Conservation (phyloP, 2,329 filamentous ascomycete genomes). For the Colletotrichum spinosum region DNA sequence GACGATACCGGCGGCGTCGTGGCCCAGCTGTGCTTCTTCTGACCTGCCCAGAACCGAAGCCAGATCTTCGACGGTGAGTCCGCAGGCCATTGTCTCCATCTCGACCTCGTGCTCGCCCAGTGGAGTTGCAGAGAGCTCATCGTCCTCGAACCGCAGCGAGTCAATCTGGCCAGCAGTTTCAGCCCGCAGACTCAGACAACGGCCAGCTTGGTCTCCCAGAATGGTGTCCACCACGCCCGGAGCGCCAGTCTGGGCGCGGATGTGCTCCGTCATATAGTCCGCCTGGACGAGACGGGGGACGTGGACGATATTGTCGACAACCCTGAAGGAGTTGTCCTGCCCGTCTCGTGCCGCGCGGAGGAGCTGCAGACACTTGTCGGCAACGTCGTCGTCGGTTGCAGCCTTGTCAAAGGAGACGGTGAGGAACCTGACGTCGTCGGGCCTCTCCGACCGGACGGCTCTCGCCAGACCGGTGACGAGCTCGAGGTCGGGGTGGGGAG, state of each 20-base stretch:
- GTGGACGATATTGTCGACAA: slow-evolving; percentile 4
- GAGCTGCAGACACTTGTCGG: slow-evolving; percentile 16
- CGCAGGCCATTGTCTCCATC: slow-evolving; percentile 54
- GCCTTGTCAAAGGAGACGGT: slow-evolving; percentile 38
- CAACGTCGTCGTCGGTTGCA: slow-evolving; percentile 12
- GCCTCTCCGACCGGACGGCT: slow-evolving; percentile 39
- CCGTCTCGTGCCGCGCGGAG: neutral
- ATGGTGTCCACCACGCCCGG: slow-evolving; percentile 14
- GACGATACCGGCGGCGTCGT: slow-evolving; percentile 50
- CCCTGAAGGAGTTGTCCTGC: slow-evolving; percentile 23
- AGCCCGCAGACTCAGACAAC: slow-evolving; percentile 48
- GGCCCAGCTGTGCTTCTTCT: slow-evolving; percentile 39
- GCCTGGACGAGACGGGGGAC: slow-evolving; percentile 27
- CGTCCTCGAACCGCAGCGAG: slow-evolving; percentile 43
- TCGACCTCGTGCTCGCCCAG: slow-evolving; percentile 52
- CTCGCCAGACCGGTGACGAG: slow-evolving; percentile 41
- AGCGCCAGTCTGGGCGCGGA: slow-evolving; percentile 34
- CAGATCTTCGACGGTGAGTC: slow-evolving; percentile 59
- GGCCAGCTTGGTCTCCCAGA: neutral
- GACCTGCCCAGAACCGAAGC: slow-evolving; percentile 46
- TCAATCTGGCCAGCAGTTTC: slow-evolving; percentile 41
- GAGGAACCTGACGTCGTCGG: slow-evolving; percentile 37
- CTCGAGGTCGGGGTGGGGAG: slow-evolving; percentile 38
- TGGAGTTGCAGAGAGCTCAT: slow-evolving; percentile 39
- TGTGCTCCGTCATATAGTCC: slow-evolving; percentile 26